Percentiles rank a stretch among this genome's conserved stretches.
Evolutionary conservation across 176 grass and related monocot genomes (phyloP).

Genomic region (Bothriochloa decipiens): DNA sequence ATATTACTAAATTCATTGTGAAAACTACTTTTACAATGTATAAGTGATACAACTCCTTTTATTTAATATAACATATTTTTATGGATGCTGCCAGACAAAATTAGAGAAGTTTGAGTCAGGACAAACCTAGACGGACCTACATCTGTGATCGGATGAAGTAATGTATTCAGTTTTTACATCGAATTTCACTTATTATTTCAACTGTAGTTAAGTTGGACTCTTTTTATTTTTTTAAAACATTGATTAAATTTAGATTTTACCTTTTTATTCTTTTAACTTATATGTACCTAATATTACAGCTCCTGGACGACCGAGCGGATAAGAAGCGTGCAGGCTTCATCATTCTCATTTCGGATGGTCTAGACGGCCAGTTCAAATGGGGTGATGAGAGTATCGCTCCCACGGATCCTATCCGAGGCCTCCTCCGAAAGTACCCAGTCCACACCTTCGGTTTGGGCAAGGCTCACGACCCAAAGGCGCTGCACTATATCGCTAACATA

Average conservation of each 20-base stretch:
- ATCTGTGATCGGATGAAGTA: too few species aligned
- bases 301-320: neutral
- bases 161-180: too few species aligned
- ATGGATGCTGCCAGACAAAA: too few species aligned
- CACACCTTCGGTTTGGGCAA: conserved; percentile 6
- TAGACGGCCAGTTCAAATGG: neutral
- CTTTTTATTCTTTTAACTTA: neutral
- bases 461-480: neutral
- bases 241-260: neutral
- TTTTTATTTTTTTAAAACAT: neutral
- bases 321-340: conserved; percentile 11
- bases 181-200: too few species aligned
- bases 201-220: too few species aligned
- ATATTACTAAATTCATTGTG: too few species aligned
- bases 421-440: conserved; percentile 9
- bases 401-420: neutral
- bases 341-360: neutral
- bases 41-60: too few species aligned
- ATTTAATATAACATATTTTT: too few species aligned
- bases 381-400: neutral
- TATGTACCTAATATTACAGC: neutral
- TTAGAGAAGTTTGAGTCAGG: too few species aligned
- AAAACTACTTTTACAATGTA: too few species aligned
- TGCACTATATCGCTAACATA: neutral
- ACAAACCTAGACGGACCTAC: too few species aligned